phyloP scores from a whole-genome alignment of 2,329 filamentous ascomycete species.

The Aspergillus floridensis region DNA sequence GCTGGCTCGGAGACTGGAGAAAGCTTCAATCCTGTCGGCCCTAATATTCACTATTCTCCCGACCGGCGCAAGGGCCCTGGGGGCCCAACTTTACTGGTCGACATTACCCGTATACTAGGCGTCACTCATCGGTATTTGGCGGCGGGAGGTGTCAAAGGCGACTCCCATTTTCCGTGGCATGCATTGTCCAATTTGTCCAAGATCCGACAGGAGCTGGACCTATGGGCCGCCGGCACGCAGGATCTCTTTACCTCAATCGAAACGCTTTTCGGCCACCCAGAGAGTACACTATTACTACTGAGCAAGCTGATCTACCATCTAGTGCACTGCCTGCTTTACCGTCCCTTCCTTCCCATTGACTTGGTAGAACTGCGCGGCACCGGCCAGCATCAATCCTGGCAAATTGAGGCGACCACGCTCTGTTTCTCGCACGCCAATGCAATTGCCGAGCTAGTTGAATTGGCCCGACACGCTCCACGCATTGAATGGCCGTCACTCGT shows the following conservation, averaged over 20 bases:
- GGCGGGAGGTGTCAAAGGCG: constrained; percentile 80
- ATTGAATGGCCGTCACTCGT: constrained; percentile 86
- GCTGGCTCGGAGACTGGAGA: constrained; percentile 67
- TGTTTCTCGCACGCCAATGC: constrained; percentile 86
- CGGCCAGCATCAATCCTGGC: constrained; percentile 86
- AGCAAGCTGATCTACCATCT: constrained; percentile 86
- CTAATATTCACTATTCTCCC: constrained; percentile 72
- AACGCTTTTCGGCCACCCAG: constrained; percentile 70
- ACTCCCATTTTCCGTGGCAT: constrained; percentile 90
- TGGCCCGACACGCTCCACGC: constrained; percentile 69
- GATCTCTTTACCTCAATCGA: constrained; percentile 75
- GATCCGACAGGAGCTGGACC: constrained; percentile 78
- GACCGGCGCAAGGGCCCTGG: constrained; percentile 71
- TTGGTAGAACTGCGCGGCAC: constrained; percentile 74
- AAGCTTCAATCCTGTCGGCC: constrained; percentile 74
- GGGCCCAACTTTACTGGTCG: constrained; percentile 76
- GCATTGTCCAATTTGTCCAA: constrained; percentile 80
- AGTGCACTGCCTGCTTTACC: constrained; percentile 81
- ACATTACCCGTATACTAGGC: constrained; percentile 78
- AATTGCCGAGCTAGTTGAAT: constrained; percentile 76
- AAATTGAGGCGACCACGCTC: constrained; percentile 84
- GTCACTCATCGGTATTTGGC: constrained; percentile 81
- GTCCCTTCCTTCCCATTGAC: constrained; percentile 82
- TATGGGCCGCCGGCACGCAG: constrained; percentile 79
- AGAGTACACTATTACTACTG: constrained; percentile 74